Conservation (phyloP, 108 stramenopile genomes). For the Fistulifera solaris region DNA sequence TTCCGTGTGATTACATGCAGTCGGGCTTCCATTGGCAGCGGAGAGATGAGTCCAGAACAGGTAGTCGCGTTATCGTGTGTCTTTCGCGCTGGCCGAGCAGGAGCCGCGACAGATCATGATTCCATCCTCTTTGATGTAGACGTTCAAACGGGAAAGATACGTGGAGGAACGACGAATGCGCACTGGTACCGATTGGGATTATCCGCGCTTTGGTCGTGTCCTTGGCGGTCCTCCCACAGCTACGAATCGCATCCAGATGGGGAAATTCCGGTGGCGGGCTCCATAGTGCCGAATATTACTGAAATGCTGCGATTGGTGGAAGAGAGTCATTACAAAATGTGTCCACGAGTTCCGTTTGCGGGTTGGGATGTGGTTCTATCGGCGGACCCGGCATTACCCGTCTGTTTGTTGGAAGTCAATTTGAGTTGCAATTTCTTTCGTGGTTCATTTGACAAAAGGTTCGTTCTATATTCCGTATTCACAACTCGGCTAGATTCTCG, state of each 20-base stretch:
- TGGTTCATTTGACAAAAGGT: constrained; percentile 64
- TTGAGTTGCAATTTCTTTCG: constrained; percentile 80
- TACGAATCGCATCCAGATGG: constrained; percentile 78
- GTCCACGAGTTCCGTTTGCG: constrained; percentile 70
- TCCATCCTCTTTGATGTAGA: constrained; percentile 96
- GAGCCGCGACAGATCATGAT: constrained; percentile 92
- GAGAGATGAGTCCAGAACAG: constrained; percentile 23
- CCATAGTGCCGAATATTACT: constrained; percentile 60
- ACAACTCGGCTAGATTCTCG: background rate
- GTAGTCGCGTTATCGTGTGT: constrained; percentile 87
- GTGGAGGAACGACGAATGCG: constrained; percentile 90
- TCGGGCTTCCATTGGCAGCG: constrained; percentile 41
- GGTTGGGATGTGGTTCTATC: constrained; percentile 85
- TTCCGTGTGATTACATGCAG: constrained; percentile 96
- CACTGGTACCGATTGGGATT: constrained; percentile 95
- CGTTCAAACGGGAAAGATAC: constrained; percentile 63
- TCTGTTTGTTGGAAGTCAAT: constrained; percentile 81
- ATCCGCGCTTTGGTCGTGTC: constrained; percentile 43
- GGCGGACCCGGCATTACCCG: constrained; percentile 49
- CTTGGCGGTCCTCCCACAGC: constrained; percentile 54
- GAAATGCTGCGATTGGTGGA: constrained; percentile 60
- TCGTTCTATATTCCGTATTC: background rate
- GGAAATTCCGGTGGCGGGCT: constrained; percentile 48
- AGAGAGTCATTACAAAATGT: constrained; percentile 66
- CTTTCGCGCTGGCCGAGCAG: constrained; percentile 87